Conservation (phyloP, 1,284 basidiomycete species). For the Rhizoctonia solani region DNA sequence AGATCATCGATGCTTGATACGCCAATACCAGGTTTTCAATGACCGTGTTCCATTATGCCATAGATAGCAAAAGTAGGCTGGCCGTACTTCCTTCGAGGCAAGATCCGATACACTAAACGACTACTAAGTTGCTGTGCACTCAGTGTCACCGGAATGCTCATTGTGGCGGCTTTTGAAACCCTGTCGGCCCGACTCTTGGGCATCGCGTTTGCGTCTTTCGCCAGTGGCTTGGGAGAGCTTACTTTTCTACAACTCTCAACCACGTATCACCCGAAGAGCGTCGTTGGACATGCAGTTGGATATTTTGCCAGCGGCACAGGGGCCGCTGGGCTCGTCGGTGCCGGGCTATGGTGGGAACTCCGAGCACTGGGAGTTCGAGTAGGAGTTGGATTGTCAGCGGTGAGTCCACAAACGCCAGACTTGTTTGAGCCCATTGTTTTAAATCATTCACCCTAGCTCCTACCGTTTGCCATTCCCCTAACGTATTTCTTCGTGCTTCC, state of each 20-base stretch:
- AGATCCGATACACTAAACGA: conserved; percentile 75
- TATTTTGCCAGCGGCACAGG: conserved; percentile 93
- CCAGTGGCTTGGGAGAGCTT: conserved; percentile 88
- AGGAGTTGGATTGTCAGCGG: conserved; percentile 82
- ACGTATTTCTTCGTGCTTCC: conserved; percentile 80
- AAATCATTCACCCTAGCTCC: conserved; percentile 53
- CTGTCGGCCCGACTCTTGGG: conserved; percentile 79
- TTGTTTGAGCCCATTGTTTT: neutral
- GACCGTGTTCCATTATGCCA: conserved; percentile 40
- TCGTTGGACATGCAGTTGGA: conserved; percentile 71
- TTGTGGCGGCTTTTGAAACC: conserved; percentile 76
- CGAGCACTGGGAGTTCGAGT: conserved; percentile 80
- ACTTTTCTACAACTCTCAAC: conserved; percentile 95
- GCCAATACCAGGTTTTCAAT: neutral
- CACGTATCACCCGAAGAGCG: conserved; percentile 69
- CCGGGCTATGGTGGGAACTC: conserved; percentile 93
- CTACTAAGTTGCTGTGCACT: conserved; percentile 75
- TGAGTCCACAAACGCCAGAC: conserved; percentile 46
- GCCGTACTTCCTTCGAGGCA: conserved; percentile 87
- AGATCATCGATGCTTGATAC: neutral
- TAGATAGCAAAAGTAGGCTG: conserved; percentile 82
- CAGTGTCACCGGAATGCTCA: conserved; percentile 82
- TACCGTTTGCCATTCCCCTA: conserved; percentile 76
- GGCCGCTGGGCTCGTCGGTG: conserved; percentile 90
- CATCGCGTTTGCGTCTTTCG: conserved; percentile 88